Conservation (phyloP, 495 filamentous ascomycete genomes). For the Viridothelium virens region DNA sequence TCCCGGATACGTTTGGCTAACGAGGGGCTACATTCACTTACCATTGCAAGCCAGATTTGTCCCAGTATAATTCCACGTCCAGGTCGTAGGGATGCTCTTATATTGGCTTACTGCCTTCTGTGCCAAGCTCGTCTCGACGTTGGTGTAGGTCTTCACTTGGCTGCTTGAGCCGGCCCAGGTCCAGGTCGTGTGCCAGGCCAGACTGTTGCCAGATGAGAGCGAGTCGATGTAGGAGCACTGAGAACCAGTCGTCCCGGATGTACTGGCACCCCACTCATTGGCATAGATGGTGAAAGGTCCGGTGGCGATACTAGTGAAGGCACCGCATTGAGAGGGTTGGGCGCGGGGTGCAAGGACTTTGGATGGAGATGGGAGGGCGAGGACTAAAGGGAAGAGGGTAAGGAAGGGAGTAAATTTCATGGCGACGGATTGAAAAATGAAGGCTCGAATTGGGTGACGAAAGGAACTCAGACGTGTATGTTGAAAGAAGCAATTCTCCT, state of each 20-base stretch:
- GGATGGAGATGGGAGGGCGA: constrained; percentile 13
- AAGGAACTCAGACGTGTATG: not conserved
- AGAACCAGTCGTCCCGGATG: constrained; percentile 12
- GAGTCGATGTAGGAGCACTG: constrained; percentile 19
- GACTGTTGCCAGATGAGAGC: constrained; percentile 13
- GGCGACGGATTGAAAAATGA: not conserved
- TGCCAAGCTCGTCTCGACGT: constrained; percentile 13
- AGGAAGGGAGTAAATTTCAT: constrained; percentile 2
- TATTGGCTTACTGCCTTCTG: constrained; percentile 17
- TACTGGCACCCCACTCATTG: constrained; percentile 17
- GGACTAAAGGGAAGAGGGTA: not conserved
- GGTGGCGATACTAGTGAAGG: constrained; percentile 10
- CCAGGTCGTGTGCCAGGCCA: constrained; percentile 19
- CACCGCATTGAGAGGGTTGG: constrained; percentile 13
- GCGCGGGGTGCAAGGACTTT: constrained; percentile 14
- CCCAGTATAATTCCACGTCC: constrained; percentile 19
- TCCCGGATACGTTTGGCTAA: not conserved
- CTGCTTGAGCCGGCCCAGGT: constrained; percentile 16
- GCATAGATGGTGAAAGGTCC: constrained; percentile 17
- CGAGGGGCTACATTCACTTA: not conserved
- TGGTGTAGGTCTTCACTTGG: constrained; percentile 19
- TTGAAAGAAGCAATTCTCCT: not conserved
- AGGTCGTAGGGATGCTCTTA: constrained; percentile 17
- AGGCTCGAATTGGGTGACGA: not conserved
- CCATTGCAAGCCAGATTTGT: constrained; percentile 16